These are phyloP conservation scores for Globisporangium barbulae DNA, from an alignment of 352 stramenopile species.

Conservation along the genomic window DNA sequence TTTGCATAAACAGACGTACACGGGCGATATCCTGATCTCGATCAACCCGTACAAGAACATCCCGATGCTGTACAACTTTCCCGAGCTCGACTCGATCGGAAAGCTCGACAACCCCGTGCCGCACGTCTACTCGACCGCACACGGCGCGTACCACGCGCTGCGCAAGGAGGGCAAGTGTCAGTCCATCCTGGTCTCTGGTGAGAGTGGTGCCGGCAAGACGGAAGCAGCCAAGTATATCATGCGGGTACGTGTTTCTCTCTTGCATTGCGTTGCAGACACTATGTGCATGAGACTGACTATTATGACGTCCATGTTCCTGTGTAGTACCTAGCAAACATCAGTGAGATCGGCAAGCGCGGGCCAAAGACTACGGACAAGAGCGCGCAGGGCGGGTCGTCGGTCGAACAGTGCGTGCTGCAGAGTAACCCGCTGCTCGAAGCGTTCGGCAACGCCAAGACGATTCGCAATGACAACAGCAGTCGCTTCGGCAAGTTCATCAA, in stretches of 20 bases:
- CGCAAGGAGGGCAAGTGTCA: constrained; percentile 80
- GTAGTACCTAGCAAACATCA: constrained; percentile 89
- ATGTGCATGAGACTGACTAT: background rate
- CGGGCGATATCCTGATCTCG: constrained; percentile 94
- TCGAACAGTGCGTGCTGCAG: constrained; percentile 90
- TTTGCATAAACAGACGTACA: constrained; percentile 74
- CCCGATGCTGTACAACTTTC: constrained; percentile 89
- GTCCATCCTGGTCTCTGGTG: constrained; percentile 84
- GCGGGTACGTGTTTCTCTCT: constrained; percentile 42
- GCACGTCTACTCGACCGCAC: constrained; percentile 83
- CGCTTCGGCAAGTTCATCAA: constrained; percentile 97
- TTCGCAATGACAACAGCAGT: constrained; percentile 96
- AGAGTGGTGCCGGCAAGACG: constrained; percentile 87
- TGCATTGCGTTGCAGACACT: background rate
- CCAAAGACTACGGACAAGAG: constrained; percentile 65
- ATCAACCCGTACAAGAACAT: constrained; percentile 97
- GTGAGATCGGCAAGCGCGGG: constrained; percentile 80
- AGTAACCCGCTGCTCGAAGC: constrained; percentile 92
- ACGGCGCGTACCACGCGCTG: constrained; percentile 80
- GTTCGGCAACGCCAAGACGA: constrained; percentile 93
- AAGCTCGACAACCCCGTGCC: constrained; percentile 85
- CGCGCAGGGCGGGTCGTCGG: constrained; percentile 61
- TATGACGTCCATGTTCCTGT: background rate
- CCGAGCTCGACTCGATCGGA: constrained; percentile 82
- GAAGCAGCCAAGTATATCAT: constrained; percentile 92